Conservation (phyloP, 257 asterid genomes). For the Fraxinus cuspidata region DNA sequence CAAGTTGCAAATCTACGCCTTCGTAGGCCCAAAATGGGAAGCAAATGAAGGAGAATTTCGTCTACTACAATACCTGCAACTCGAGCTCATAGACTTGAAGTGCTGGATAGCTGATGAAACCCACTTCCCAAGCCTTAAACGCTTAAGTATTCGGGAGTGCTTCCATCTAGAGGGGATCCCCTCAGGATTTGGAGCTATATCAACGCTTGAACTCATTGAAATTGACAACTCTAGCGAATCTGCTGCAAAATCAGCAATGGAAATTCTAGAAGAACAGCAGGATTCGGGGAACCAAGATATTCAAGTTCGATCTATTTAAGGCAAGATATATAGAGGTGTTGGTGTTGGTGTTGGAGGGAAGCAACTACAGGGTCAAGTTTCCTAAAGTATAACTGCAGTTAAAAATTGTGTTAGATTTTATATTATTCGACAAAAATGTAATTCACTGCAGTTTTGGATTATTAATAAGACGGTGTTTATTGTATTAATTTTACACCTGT, state of each 20-base stretch:
- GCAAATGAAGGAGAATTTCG: neutral
- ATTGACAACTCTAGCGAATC: neutral
- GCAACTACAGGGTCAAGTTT: too few relatives aligned
- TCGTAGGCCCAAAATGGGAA: neutral
- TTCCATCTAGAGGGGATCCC: neutral
- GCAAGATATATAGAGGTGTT: neutral
- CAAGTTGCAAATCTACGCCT: neutral
- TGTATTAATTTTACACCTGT: too few relatives aligned
- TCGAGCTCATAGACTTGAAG: neutral
- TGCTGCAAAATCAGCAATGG: neutral
- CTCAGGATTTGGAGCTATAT: constrained; percentile 1
- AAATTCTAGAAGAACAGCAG: neutral
- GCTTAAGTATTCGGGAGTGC: neutral
- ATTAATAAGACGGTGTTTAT: too few relatives aligned
- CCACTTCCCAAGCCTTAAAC: constrained; percentile 3
- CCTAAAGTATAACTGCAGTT: too few relatives aligned
- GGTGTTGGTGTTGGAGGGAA: too few relatives aligned
- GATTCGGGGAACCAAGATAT: neutral
- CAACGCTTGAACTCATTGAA: neutral
- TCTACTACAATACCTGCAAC: neutral
- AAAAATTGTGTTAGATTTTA: too few relatives aligned
- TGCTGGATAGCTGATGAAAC: constrained; percentile 1
- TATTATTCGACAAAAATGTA: too few relatives aligned
- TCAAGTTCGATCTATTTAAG: neutral
- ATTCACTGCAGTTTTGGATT: too few relatives aligned